Evolutionary conservation across 345 rosid genomes (phyloP), one percentile per base, ranked within the genome.

Genomic region (Hibiscus mutabilis): DNA sequence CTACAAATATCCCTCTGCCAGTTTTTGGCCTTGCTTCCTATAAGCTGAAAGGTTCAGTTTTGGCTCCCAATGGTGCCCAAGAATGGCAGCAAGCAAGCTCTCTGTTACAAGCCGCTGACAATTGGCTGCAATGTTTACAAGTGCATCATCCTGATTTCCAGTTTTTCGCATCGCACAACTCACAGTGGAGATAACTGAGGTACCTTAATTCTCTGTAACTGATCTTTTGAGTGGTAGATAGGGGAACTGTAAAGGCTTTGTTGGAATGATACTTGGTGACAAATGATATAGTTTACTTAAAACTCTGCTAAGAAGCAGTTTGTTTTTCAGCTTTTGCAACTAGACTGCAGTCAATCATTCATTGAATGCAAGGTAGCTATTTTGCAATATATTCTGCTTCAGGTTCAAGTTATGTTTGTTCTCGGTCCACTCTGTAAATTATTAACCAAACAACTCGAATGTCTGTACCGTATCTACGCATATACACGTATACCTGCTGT

Each of bases 11-110:
- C 33, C 40, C 77, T 46, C 69, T 93, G 51, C 95, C 90, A 21
- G 83, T 79, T 58, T 85, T 93, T 27, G 98, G 95, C 24, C 87
- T 93, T 16, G 91, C 90, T 22, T 86, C 91, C 12, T 90, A 89
- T 72, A 90, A 93, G 78, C 70, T 89, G 55, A 83, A 82, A 75
- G 77, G 81, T 79, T 87, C 95, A 49, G 82, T 83, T 53, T 81
- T 89, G 86, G 81, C 79, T 53, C 79, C 80, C 10, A 76, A 77
- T 59, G 86, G 84, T 53, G 58, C 74, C 63, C 68, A 81, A 6
- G 91, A 89, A 77, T 52, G 74, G 72, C 73, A 83, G 71, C 82
- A 73, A 75, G 77, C 76, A 1, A 74, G 68, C 44, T 71, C 72
- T 68, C 81, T 86, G 19, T 62, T 83, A 67, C 82, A 82, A 56